Conservation (phyloP, 164 flowering plant species). For the Vitis cinerea region DNA sequence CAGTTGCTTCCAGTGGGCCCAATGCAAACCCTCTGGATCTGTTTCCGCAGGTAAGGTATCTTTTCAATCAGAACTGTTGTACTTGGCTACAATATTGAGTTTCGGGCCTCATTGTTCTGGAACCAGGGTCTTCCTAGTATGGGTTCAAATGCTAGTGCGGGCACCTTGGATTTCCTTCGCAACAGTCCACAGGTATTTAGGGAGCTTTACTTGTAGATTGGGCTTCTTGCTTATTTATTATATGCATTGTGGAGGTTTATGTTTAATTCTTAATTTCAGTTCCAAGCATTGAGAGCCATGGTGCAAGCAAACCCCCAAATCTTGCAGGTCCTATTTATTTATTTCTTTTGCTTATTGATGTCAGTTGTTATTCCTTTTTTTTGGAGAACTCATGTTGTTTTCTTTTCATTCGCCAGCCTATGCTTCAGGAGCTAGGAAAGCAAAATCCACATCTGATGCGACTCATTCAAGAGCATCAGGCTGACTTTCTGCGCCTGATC, state of each 20-base stretch:
- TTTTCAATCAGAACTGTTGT: background rate
- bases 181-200: conserved; percentile 67
- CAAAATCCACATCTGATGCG: conserved; percentile 77
- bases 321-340: conserved; percentile 42
- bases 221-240: background rate
- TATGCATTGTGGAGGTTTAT: background rate
- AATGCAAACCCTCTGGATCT: conserved; percentile 79
- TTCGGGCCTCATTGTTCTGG: conserved; percentile 5
- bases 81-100: conserved; percentile 2
- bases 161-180: conserved; percentile 68
- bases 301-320: conserved; percentile 78
- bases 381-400: background rate
- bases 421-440: conserved; percentile 84
- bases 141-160: conserved; percentile 55
- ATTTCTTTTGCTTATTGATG: background rate
- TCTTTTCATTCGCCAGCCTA: conserved; percentile 42
- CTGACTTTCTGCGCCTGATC: conserved; percentile 68
- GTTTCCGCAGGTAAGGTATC: conserved; percentile 61
- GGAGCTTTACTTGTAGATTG: background rate
- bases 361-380: background rate
- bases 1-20: conserved; percentile 58
- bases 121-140: conserved; percentile 58
- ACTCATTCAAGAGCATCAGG: conserved; percentile 80
- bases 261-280: conserved; percentile 29
- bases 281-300: conserved; percentile 70